A percentile compares a stretch with the other conserved stretches of the same genome.
Evolutionary conservation across 2,329 filamentous ascomycete species (phyloP).

Genomic region (Cyphellophora europaea): DNA sequence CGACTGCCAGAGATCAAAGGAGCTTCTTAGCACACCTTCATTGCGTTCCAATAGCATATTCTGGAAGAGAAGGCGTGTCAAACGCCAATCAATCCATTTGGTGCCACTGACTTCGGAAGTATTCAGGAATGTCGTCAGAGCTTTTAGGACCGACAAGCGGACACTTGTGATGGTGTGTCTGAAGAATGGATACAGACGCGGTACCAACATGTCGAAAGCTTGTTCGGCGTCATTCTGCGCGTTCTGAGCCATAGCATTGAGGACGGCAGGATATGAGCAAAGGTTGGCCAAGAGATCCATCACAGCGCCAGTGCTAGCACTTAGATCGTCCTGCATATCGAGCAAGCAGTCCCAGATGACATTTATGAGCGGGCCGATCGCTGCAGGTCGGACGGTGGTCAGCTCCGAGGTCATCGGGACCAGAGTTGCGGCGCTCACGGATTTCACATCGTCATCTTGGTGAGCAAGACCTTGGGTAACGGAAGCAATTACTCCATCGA

Average conservation of each 20-base stretch:
- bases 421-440: constrained; percentile 92
- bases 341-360: constrained; percentile 98
- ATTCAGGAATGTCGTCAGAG: constrained; percentile 83
- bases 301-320: constrained; percentile 92
- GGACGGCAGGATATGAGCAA: constrained; percentile 85
- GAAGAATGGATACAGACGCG: constrained; percentile 88
- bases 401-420: constrained; percentile 96
- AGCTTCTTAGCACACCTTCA: constrained; percentile 68
- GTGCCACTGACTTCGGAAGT: constrained; percentile 71
- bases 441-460: constrained; percentile 87
- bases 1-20: constrained; percentile 75
- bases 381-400: constrained; percentile 68
- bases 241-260: constrained; percentile 88
- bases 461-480: constrained; percentile 94
- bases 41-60: constrained; percentile 92
- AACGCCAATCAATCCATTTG: constrained; percentile 86
- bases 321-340: constrained; percentile 92
- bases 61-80: constrained; percentile 82
- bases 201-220: constrained; percentile 86
- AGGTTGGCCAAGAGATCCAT: constrained; percentile 97
- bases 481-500: constrained; percentile 83
- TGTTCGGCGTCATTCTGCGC: constrained; percentile 74
- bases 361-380: constrained; percentile 73
- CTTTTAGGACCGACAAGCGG: constrained; percentile 83
- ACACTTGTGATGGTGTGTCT: constrained; percentile 96